These are phyloP conservation scores for Calocybe gambosa DNA, from an alignment of 1,284 basidiomycete genomes.

Conservation along the genomic window DNA sequence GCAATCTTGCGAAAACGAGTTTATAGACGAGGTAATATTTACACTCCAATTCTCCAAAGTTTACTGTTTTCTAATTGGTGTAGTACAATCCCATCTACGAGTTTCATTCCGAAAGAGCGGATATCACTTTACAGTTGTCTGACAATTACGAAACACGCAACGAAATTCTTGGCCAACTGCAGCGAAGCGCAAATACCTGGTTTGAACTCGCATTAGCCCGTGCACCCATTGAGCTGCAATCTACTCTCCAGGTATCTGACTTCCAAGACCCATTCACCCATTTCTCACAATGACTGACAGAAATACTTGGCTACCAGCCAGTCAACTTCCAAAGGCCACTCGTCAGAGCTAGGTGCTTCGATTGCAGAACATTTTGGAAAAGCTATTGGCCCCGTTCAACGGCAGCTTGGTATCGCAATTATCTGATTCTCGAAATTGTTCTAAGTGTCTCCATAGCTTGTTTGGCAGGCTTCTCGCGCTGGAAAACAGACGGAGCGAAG, in stretches of 20 bases:
- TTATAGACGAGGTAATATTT: conserved; percentile 74
- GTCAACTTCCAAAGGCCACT: conserved; percentile 58
- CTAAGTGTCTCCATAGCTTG: conserved; percentile 40
- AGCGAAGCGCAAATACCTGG: conserved; percentile 75
- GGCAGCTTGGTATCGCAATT: conserved; percentile 46
- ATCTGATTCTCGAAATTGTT: not conserved
- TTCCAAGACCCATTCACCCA: not conserved
- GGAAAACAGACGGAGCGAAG: conserved; percentile 74
- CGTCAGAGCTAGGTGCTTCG: conserved; percentile 85
- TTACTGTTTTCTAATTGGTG: not conserved
- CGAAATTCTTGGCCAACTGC: conserved; percentile 74
- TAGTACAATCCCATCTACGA: conserved; percentile 87
- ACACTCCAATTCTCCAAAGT: not conserved
- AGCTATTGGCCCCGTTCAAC: conserved; percentile 71
- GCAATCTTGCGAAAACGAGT: conserved; percentile 87
- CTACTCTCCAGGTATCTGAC: conserved; percentile 73
- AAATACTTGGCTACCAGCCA: conserved; percentile 79
- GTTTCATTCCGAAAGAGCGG: conserved; percentile 74
- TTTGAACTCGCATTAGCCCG: conserved; percentile 80
- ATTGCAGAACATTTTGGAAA: conserved; percentile 83
- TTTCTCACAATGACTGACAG: conserved; percentile 32
- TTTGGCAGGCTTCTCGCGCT: conserved; percentile 48
- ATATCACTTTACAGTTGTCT: conserved; percentile 75
- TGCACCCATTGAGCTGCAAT: conserved; percentile 89
- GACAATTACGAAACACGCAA: conserved; percentile 87